Base-by-base conservation (phyloP, 306 rosid species). In the Chamaecrista fasciculata region DNA sequence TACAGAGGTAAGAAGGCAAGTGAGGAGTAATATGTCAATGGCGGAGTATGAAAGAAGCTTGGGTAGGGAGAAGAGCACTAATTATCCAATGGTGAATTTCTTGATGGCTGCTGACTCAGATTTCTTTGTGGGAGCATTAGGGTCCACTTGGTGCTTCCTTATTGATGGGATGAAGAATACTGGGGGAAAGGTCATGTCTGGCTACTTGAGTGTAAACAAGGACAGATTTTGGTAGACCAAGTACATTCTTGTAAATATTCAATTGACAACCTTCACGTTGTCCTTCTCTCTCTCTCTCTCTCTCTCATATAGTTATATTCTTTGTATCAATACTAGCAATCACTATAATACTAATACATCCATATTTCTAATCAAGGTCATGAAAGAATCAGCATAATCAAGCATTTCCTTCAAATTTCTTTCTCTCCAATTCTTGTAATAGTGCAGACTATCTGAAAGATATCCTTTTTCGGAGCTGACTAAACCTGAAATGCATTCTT, bases 121-220 rank as follows among this genome's bases (percentile, higher is more conserved):
- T 74, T 91, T 86, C 56, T 91, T 85, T 40, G 72, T 88, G 65
- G 99, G 99, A 69, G 96, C 90, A 26, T 53, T 94, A 89, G 99
- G 99, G 31, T 94, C 99, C 12, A 83, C 95, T 15, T 94, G 99
- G 99, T 94, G 92, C 39, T 91, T 57, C 39, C 96, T 94, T 8
- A 86, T 88, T 49, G 99, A 94, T 76, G 99, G 97, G 64, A 94
- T 94, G 99, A 91, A 97, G 77, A 94, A 86, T 36, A 91, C 99
- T 0, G 99, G 95, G 8, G 99, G 99, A 1, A 91, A 89, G 81
- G 97, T 88, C 8, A 94, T 88, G 96, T 83, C 99, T 55, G 99
- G 96, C 31, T 94, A 82, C 79, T 85, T 91, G 72, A 94, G 97
- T 51, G 98, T 94, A 21, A 94, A 94, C 87, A 88, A 87, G 81